phyloP scores from a whole-genome alignment of 2,329 filamentous ascomycete species.

The Penicillium sp. region DNA sequence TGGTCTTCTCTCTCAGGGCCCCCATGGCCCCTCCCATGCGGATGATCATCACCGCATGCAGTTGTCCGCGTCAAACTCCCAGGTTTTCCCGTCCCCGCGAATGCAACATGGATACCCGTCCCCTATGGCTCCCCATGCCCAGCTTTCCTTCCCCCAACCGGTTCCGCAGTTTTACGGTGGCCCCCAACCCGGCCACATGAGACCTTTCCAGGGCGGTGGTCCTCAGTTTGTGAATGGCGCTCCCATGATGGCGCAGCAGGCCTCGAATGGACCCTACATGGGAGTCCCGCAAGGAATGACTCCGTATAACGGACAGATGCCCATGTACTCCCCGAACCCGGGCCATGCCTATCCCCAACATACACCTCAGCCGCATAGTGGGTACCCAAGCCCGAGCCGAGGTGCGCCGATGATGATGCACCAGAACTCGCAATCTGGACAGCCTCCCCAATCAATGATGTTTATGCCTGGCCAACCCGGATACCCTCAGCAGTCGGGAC shows the following conservation, averaged over 20 bases:
- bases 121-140: constrained; percentile 66
- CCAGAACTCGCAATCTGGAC: constrained; percentile 89
- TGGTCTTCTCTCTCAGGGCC: constrained; percentile 70
- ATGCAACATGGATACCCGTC: constrained; percentile 69
- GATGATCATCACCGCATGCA: constrained; percentile 85
- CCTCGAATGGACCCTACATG: constrained; percentile 68
- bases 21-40: constrained; percentile 68
- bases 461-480: constrained; percentile 75
- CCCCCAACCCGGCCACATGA: constrained; percentile 68
- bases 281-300: constrained; percentile 68
- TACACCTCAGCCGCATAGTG: constrained; percentile 59
- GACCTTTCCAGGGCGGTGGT: constrained; percentile 70
- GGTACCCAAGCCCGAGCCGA: constrained; percentile 85
- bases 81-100: constrained; percentile 82
- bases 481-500: constrained; percentile 69
- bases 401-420: constrained; percentile 91
- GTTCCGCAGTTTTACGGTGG: constrained; percentile 69
- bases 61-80: constrained; percentile 77
- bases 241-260: constrained; percentile 80
- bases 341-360: constrained; percentile 65
- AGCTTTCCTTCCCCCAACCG: constrained; percentile 70
- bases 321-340: constrained; percentile 76
- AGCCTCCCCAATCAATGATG: constrained; percentile 66
- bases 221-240: constrained; percentile 69
- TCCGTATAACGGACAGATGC: constrained; percentile 69